These are phyloP conservation scores for Cenchrus purpureus DNA, from an alignment of 176 grass and related monocot species.

Conservation along the genomic window DNA sequence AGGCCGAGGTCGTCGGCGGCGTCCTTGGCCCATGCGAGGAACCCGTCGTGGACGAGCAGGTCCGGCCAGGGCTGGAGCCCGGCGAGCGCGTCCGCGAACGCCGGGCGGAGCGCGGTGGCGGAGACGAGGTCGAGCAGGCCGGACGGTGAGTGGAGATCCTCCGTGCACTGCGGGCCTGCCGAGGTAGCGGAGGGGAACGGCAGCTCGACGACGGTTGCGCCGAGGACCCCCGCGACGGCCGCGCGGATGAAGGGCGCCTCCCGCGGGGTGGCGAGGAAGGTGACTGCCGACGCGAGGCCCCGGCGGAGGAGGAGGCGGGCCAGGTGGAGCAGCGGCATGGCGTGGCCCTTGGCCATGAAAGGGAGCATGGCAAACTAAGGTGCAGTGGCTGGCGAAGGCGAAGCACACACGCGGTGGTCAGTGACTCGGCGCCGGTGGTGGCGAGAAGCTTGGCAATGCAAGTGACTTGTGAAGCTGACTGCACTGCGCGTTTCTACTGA, in stretches of 20 bases:
- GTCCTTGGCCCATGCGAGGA: conserved; percentile 4
- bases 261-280: conserved; percentile 52
- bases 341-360: conserved; percentile 50
- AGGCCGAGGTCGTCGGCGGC: conserved; percentile 45
- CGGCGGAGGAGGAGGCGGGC: conserved; percentile 26
- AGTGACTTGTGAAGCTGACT: too few relatives aligned
- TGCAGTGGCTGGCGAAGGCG: too few relatives aligned
- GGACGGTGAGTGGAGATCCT: conserved; percentile 35
- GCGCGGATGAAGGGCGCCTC: conserved; percentile 41
- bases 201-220: conserved; percentile 41
- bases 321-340: conserved; percentile 47
- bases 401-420: too few relatives aligned
- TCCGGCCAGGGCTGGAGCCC: conserved; percentile 13
- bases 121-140: conserved; percentile 29
- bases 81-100: conserved; percentile 38
- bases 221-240: neutral
- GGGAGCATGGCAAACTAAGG: conserved; percentile 33
- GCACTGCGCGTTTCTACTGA: too few relatives aligned
- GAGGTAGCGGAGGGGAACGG: conserved; percentile 35
- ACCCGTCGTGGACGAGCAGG: conserved; percentile 45
- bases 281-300: conserved; percentile 45
- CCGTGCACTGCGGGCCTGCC: conserved; percentile 39
- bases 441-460: too few relatives aligned
- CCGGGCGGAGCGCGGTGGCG: neutral
- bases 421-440: too few relatives aligned